These are phyloP conservation scores for Trichosporon ovoides DNA, from an alignment of 1,284 basidiomycete species.

Conservation along the genomic window DNA sequence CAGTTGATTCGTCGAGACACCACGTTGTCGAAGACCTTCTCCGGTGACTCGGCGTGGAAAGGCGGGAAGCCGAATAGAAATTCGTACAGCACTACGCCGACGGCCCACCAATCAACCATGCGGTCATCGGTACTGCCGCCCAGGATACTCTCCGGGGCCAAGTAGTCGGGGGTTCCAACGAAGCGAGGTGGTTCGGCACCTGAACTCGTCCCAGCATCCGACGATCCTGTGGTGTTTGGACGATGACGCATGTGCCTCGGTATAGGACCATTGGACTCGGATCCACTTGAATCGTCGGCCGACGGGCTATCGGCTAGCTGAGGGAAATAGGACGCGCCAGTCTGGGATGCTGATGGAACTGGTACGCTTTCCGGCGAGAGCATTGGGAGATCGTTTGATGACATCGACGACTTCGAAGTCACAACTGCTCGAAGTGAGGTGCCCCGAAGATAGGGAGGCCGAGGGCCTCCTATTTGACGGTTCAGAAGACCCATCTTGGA, in stretches of 20 bases:
- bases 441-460: conserved; percentile 53
- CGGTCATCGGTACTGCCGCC: conserved; percentile 93
- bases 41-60: conserved; percentile 94
- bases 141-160: conserved; percentile 92
- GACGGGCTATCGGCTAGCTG: conserved; percentile 33
- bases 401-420: conserved; percentile 58
- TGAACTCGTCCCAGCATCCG: conserved; percentile 53
- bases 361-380: conserved; percentile 48
- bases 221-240: conserved; percentile 52
- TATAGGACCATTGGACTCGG: conserved; percentile 73
- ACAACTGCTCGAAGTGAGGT: conserved; percentile 48
- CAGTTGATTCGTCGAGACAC: conserved; percentile 92
- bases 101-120: conserved; percentile 97
- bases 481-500: conserved; percentile 95
- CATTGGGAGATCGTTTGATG: conserved; percentile 53
- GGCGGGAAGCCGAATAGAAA: conserved; percentile 96
- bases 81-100: conserved; percentile 97
- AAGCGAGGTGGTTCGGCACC: conserved; percentile 67
- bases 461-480: conserved; percentile 75
- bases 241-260: conserved; percentile 64
- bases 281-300: conserved; percentile 79
- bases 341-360: conserved; percentile 54
- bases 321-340: conserved; percentile 66
- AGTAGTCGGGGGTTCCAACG: conserved; percentile 94
- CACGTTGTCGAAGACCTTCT: conserved; percentile 98